Evolutionary conservation across 2,329 filamentous ascomycete species (phyloP).

Genomic region (Lanzia echinophila): DNA sequence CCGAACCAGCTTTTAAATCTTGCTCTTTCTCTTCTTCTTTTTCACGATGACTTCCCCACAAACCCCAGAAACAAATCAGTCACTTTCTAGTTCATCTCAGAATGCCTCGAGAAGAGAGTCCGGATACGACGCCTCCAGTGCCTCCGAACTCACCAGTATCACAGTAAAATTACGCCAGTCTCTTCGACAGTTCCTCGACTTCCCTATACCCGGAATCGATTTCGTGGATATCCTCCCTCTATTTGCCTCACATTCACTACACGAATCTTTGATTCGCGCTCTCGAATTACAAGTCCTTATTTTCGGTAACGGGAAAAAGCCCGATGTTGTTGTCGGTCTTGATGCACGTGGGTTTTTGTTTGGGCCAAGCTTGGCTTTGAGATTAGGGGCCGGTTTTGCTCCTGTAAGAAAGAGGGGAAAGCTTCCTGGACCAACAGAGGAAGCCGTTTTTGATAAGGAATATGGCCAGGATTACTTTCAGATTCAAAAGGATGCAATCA

Average conservation of each 20-base stretch:
- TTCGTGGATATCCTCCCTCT: conserved; percentile 98
- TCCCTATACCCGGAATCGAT: conserved; percentile 83
- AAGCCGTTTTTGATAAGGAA: conserved; percentile 86
- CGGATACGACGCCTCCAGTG: conserved; percentile 29
- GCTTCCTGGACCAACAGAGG: conserved; percentile 82
- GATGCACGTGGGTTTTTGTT: conserved; percentile 95
- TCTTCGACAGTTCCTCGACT: conserved; percentile 84
- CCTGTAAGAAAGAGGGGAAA: conserved; percentile 94
- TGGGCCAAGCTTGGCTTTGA: conserved; percentile 79
- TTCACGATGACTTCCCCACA: conserved; percentile 27
- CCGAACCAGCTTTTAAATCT: neutral
- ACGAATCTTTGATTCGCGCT: conserved; percentile 71
- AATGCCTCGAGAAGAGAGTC: conserved; percentile 29
- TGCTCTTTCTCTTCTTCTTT: conserved; percentile 22
- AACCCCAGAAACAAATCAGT: conserved; percentile 13
- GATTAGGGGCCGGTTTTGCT: conserved; percentile 78
- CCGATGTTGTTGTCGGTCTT: conserved; percentile 87
- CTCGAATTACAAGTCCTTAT: conserved; percentile 76
- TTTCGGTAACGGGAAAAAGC: conserved; percentile 53
- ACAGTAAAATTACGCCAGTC: conserved; percentile 63
- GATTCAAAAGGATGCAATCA: conserved; percentile 83
- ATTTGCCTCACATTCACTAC: conserved; percentile 70
- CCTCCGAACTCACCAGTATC: conserved; percentile 32
- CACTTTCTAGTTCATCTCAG: conserved; percentile 14
- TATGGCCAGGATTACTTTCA: conserved; percentile 94